These are phyloP conservation scores for Carallia pectinifolia DNA, from an alignment of 345 rosid genomes.

Conservation along the genomic window DNA sequence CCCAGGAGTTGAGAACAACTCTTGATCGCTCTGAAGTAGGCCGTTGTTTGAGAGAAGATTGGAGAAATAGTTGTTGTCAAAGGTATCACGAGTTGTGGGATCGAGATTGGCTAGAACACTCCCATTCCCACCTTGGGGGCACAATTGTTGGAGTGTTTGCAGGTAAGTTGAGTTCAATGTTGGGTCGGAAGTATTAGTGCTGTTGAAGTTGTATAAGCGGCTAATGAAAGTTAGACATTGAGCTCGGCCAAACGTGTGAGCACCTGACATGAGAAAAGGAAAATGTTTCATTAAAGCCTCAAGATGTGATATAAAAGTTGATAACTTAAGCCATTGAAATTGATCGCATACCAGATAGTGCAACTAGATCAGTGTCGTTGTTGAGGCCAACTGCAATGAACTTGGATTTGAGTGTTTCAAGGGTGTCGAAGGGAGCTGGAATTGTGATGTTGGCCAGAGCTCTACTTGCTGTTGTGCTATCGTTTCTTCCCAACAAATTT, in stretches of 20 bases:
- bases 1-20: slow-evolving; percentile 47
- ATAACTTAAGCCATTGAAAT: background rate
- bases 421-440: slow-evolving; percentile 10
- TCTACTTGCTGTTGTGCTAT: slow-evolving; percentile 28
- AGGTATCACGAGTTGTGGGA: slow-evolving; percentile 43
- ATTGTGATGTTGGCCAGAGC: slow-evolving; percentile 16
- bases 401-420: slow-evolving; percentile 4
- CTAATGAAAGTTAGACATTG: slow-evolving; percentile 30
- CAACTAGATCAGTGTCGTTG: slow-evolving; percentile 23
- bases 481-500: slow-evolving; percentile 34
- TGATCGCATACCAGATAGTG: slow-evolving; percentile 20
- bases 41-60: slow-evolving; percentile 45
- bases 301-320: no score
- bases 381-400: slow-evolving; percentile 26
- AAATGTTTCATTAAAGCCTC: background rate
- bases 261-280: slow-evolving; percentile 34
- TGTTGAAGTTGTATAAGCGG: slow-evolving; percentile 49
- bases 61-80: slow-evolving; percentile 51
- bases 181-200: slow-evolving; percentile 45
- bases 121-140: slow-evolving; percentile 48
- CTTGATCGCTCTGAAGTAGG: slow-evolving; percentile 61
- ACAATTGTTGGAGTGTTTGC: slow-evolving; percentile 36
- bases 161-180: slow-evolving; percentile 44
- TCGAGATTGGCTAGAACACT: slow-evolving; percentile 42
- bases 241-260: slow-evolving; percentile 66